Base-by-base conservation (phyloP, 345 rosid genomes). In the Eucalyptus melliodora region DNA sequence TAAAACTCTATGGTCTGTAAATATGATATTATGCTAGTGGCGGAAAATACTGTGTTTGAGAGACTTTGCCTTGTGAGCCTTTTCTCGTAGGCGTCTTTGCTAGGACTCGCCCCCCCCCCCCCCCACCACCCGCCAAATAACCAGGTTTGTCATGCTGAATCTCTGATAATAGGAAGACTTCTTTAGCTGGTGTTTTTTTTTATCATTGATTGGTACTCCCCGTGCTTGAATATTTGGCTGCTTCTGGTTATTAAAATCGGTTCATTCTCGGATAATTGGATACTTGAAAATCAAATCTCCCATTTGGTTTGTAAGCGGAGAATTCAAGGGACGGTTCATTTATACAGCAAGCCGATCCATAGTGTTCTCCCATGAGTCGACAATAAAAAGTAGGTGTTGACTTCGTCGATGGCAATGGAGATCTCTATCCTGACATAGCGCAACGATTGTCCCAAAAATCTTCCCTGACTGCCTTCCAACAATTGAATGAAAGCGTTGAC, bases 241-340 rank as follows among this genome's bases (percentile, higher is more conserved):
- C 24, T 77, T 40, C 16, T 40, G 7, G 26, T 17, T 34, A 6
- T 11, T 42, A 13, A 77, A 21, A 21, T 77, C 5, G 2, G 45
- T 37, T n/a, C n/a, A n/a, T n/a, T 77, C 1, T 44, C 40, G 1
- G 69, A 0, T 60, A 27, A 0, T 60, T 27, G 34, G 34, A 60
- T 60, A 27, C 1, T 60, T 60, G 69, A 60, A 27, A 60, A 6
- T 30, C 31, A 30, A 27, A 60, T 30, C 67, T 60, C 67, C 67
- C 67, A 13, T 62, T 62, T 6, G 69, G 34, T 62, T 14, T 30
- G 69, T 2, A 3, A 34, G 69, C 69, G 1, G 34, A 62, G 34
- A 62, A 30, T 27, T 27, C 34, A 30, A 30, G 69, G 34, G 69
- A 30, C 17, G 34, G 7, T 62, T 62, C 34, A 12, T 62, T 6